Base-by-base conservation (phyloP, 2,329 filamentous ascomycete species). In the Remersonia thermophila region DNA sequence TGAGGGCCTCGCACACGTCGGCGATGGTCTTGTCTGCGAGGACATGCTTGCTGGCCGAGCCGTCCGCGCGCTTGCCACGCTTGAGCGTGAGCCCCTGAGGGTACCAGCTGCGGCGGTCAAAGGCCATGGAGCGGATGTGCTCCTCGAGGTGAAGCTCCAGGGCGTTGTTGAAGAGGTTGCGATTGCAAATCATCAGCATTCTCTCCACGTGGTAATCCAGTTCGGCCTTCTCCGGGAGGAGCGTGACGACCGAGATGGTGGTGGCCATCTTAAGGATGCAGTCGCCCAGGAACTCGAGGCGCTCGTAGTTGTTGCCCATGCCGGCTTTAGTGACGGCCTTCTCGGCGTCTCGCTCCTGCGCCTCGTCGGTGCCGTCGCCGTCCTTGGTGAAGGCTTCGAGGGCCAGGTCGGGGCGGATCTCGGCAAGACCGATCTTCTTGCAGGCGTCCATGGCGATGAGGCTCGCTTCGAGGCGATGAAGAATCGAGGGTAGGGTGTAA, bases 201-300 rank as follows among this genome's bases (percentile, higher is more conserved):
- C 91, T 78, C 47, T 85, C 79, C 7, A 93, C 83, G 51, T 98
- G 91, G 48, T 83, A 91, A 38, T 83, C 77, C 33, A 79, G 93
- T 52, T 98, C 91, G 45, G 85, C 76, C 42, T 81, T 75, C 32
- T 82, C 72, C 0, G 85, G 84, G 14, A 82, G 76, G 18, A 77
- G 69, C 1, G 80, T 80, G 53, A 82, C 96, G 0, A 93, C 66
- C 1, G 86, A 78, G 36, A 98, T 86, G 0, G 87, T 89, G 0
- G 89, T 95, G 9, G 83, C 84, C 78, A 95, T 89, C 59, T 98
- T 98, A 40, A 98, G 67, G 51, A 95, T 94, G 25, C 80, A 83
- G 55, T 98, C 91, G 0, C 91, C 91, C 2, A 96, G 67, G 41
- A 95, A 93, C 51, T 98, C 91, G 0, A 96, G 68, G 10, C 91